Conservation (phyloP, 2,329 filamentous ascomycete species). For the Phoma herbarum region DNA sequence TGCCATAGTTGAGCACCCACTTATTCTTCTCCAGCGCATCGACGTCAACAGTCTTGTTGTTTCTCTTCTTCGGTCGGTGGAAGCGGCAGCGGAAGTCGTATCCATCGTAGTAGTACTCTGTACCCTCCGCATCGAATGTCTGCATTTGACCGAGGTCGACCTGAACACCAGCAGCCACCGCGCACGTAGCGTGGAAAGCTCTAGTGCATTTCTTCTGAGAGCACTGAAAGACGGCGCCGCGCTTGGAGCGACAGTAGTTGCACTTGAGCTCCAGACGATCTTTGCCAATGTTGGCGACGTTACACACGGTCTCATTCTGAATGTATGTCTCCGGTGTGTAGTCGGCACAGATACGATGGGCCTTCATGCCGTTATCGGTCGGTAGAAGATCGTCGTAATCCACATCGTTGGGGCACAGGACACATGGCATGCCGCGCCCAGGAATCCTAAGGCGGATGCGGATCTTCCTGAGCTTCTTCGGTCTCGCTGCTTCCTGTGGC, state of each 20-base stretch:
- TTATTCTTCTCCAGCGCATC: conserved; percentile 75
- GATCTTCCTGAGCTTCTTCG: conserved; percentile 76
- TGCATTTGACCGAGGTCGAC: conserved; percentile 87
- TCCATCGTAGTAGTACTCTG: conserved; percentile 89
- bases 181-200: conserved; percentile 95
- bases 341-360: conserved; percentile 86
- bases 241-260: conserved; percentile 91
- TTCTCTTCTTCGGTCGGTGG: conserved; percentile 88
- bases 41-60: conserved; percentile 76
- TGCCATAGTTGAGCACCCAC: conserved; percentile 73
- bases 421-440: conserved; percentile 81
- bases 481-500: conserved; percentile 58
- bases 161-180: conserved; percentile 88
- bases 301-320: conserved; percentile 79
- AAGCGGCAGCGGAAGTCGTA: conserved; percentile 96
- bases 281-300: conserved; percentile 83
- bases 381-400: conserved; percentile 81
- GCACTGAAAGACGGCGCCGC: conserved; percentile 96
- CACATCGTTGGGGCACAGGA: conserved; percentile 91
- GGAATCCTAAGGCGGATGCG: conserved; percentile 76
- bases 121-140: conserved; percentile 88
- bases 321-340: conserved; percentile 95
- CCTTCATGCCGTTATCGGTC: conserved; percentile 86
- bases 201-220: conserved; percentile 92
- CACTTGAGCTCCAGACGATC: conserved; percentile 92